A percentile compares a stretch with the other conserved stretches of the same genome.
Evolutionary conservation across 441 rosid genomes (phyloP).

Genomic region (Pelargonium myrrhifolium): DNA sequence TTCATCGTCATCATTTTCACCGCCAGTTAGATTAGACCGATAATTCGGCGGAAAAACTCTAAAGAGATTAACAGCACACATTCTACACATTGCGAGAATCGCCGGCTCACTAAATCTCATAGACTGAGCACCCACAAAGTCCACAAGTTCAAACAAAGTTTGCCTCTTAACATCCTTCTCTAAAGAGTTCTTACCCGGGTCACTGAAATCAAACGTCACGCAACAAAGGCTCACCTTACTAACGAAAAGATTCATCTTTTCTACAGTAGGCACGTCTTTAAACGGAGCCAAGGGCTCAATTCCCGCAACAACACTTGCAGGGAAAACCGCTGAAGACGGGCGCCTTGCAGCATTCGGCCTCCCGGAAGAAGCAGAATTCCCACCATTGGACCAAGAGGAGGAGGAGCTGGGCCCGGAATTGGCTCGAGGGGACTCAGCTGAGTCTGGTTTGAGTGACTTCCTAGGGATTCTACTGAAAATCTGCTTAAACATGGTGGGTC

Average conservation of each 20-base stretch:
- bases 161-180: conserved; percentile 53
- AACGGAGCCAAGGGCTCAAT: conserved; percentile 68
- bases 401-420: conserved; percentile 31
- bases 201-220: conserved; percentile 42
- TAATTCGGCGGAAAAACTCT: conserved; percentile 62
- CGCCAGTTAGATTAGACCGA: conserved; percentile 33
- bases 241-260: conserved; percentile 58
- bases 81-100: conserved; percentile 49
- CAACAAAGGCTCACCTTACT: conserved; percentile 62
- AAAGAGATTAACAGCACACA: conserved; percentile 53
- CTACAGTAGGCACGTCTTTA: conserved; percentile 56
- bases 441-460: conserved; percentile 44
- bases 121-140: conserved; percentile 56
- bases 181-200: conserved; percentile 37
- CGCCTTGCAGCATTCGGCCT: conserved; percentile 39
- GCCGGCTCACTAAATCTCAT: conserved; percentile 55
- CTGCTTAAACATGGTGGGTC: conserved; percentile 58
- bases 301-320: conserved; percentile 61
- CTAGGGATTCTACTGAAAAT: conserved; percentile 62
- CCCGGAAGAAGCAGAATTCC: not conserved
- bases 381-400: conserved; percentile 32
- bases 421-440: conserved; percentile 30
- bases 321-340: conserved; percentile 73
- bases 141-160: conserved; percentile 47
- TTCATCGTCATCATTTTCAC: conserved; percentile 61